These are phyloP conservation scores for Suillus placidus DNA, from an alignment of 768 basidiomycete species.

Conservation along the genomic window DNA sequence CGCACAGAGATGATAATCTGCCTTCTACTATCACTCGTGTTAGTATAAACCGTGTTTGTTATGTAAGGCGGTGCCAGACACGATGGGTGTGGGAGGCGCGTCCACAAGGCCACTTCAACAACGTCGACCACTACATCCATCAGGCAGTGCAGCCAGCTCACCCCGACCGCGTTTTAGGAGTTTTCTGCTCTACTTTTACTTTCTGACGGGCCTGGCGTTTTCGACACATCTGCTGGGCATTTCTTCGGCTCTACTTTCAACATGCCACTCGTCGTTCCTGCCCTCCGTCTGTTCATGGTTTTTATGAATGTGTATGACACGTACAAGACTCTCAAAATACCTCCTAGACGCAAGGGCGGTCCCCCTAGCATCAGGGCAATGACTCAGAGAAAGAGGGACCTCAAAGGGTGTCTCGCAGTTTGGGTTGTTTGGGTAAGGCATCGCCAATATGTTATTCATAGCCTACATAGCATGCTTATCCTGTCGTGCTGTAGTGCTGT, in stretches of 20 bases:
- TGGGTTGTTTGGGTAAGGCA: slow-evolving; percentile 83
- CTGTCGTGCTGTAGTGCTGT: slow-evolving; percentile 53
- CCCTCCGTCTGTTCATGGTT: slow-evolving; percentile 69
- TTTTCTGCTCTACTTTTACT: slow-evolving; percentile 7
- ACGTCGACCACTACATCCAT: slow-evolving; percentile 19
- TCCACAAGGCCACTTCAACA: slow-evolving; percentile 2
- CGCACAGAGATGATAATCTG: neutral
- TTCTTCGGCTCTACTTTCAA: slow-evolving; percentile 10
- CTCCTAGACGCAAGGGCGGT: slow-evolving; percentile 53
- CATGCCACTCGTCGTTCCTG: slow-evolving; percentile 72
- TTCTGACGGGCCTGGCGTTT: slow-evolving; percentile 5
- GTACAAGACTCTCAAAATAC: slow-evolving; percentile 78
- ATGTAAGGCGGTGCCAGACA: slow-evolving; percentile 23
- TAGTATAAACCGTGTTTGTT: slow-evolving; percentile 14
- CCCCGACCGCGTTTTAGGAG: slow-evolving; percentile 10
- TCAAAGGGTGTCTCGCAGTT: slow-evolving; percentile 82
- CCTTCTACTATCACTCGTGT: neutral
- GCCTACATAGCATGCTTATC: slow-evolving; percentile 15
- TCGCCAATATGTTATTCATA: neutral
- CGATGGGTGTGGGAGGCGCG: slow-evolving; percentile 15
- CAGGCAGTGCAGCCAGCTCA: slow-evolving; percentile 11
- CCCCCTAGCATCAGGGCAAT: slow-evolving; percentile 67
- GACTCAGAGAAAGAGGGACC: slow-evolving; percentile 77
- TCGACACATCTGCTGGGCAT: slow-evolving; percentile 13
- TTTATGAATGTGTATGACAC: slow-evolving; percentile 83